Base-by-base conservation (phyloP, 192 early-diverging fungal species). In the Backusella psychrophila region DNA sequence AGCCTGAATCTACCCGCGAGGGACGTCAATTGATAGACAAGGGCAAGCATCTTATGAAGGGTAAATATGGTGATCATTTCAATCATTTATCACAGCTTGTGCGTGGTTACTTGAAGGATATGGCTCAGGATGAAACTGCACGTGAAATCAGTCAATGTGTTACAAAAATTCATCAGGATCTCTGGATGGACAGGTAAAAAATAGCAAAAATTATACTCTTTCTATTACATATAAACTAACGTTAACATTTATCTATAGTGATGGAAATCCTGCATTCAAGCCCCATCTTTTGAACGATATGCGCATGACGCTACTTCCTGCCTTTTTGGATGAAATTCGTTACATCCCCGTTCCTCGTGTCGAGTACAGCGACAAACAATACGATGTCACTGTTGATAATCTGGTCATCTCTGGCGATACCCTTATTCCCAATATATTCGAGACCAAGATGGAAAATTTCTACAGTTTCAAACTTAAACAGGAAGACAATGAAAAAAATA, bases 281-380 rank as follows among this genome's bases (percentile, higher is more conserved):
- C 84, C 79, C 65, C 84, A 85, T 8, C 53, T 85, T 17, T 77
- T 85, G 66, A 76, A 82, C 17, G 84, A 85, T 42, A 82, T 85
- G 75, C 78, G 77, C 19, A 81, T 77, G 35, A 82, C 82, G 4
- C 6, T 85, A 0, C 23, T 85, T 33, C 84, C 84, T 31, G 77
- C 84, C n/a, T 56, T 83, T 65, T 34, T 82, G 36, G 84, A 85
- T 31, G 76, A 81, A 15, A 75, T 85, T 75, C 79, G 81, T 17
- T 85, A 74, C 41, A 80, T 85, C 34, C 84, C 84, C 29, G 77
- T 85, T 74, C 84, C 84, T 6, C 81, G 81, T 41, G 81, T 85
- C 68, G 84, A 85, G 41, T 85, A 85, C 39, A 81, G 77, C n/a
- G 84, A 85, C 69, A 38, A 74, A 23, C 78, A 85, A 75, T 74